Conservation (phyloP, 345 rosid species). For the Moringa oleifera region DNA sequence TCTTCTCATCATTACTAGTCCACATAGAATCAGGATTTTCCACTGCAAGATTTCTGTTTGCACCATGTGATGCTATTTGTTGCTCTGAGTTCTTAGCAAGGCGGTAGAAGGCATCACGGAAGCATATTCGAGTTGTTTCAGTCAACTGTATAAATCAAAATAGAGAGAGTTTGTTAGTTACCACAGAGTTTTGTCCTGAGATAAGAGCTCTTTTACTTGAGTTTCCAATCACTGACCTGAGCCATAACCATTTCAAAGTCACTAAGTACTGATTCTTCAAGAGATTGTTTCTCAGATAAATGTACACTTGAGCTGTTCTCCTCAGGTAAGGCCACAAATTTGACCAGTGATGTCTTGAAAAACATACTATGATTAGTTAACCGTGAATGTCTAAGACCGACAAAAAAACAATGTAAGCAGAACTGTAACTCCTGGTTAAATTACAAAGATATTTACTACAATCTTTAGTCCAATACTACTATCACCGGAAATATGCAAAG, state of each 20-base stretch:
- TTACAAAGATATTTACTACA: too few species aligned
- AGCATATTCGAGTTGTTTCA: constrained; percentile 57
- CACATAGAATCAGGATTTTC: constrained; percentile 18
- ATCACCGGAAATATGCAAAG: too few species aligned
- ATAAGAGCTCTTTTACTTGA: background rate
- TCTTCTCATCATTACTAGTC: constrained; percentile 20
- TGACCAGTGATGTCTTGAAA: constrained; percentile 23
- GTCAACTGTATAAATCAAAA: constrained; percentile 41
- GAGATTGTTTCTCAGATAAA: constrained; percentile 28
- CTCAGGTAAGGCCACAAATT: background rate
- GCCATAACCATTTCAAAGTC: constrained; percentile 61
- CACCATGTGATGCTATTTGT: constrained; percentile 7
- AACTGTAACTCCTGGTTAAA: too few species aligned
- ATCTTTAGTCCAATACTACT: too few species aligned
- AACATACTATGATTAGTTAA: constrained; percentile 13
- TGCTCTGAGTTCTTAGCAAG: constrained; percentile 61
- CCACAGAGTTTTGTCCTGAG: background rate
- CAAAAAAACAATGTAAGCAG: background rate
- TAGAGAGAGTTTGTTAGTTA: constrained; percentile 2
- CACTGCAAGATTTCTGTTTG: constrained; percentile 16
- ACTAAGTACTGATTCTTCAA: constrained; percentile 56
- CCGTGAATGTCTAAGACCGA: background rate
- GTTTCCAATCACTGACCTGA: constrained; percentile 37
- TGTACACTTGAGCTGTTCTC: background rate
- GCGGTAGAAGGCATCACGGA: constrained; percentile 83